Evolutionary conservation across 1,284 basidiomycete genomes (phyloP).

Genomic region (Xanthoconium separans): DNA sequence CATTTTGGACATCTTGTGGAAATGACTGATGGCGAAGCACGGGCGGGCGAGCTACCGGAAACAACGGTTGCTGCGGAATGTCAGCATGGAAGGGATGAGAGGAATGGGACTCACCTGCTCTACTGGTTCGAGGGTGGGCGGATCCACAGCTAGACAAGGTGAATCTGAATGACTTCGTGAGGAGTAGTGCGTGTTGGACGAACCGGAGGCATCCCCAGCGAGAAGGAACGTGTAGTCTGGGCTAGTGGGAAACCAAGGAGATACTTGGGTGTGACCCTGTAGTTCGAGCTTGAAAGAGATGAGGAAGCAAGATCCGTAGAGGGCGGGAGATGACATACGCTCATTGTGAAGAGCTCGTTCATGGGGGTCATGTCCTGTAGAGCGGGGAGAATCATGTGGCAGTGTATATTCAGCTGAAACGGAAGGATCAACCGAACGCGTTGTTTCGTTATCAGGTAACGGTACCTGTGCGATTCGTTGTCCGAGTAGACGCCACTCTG

Average conservation of each 20-base stretch:
- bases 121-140: neutral
- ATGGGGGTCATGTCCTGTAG: slow-evolving; percentile 45
- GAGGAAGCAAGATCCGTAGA: slow-evolving; percentile 6
- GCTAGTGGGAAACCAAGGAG: slow-evolving; percentile 40
- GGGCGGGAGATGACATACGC: slow-evolving; percentile 39
- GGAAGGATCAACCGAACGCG: slow-evolving; percentile 16
- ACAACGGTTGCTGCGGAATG: slow-evolving; percentile 11
- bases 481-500: slow-evolving; percentile 43
- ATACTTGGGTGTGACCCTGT: slow-evolving; percentile 36
- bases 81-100: slow-evolving; percentile 11
- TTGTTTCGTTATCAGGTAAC: slow-evolving; percentile 7
- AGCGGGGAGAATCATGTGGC: slow-evolving; percentile 55
- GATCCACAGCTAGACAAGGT: slow-evolving; percentile 3
- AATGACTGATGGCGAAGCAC: slow-evolving; percentile 32
- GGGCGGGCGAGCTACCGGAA: slow-evolving; percentile 22
- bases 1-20: slow-evolving; percentile 26
- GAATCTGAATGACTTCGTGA: neutral
- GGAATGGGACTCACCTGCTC: slow-evolving; percentile 15
- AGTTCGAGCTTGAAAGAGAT: slow-evolving; percentile 39
- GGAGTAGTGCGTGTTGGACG: neutral
- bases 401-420: slow-evolving; percentile 50
- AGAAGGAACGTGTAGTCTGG: slow-evolving; percentile 37
- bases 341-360: slow-evolving; percentile 50
- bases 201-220: slow-evolving; percentile 26
- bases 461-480: slow-evolving; percentile 49